phyloP scores from a whole-genome alignment of 2,329 filamentous ascomycete species.

The Epichloe sibirici region DNA sequence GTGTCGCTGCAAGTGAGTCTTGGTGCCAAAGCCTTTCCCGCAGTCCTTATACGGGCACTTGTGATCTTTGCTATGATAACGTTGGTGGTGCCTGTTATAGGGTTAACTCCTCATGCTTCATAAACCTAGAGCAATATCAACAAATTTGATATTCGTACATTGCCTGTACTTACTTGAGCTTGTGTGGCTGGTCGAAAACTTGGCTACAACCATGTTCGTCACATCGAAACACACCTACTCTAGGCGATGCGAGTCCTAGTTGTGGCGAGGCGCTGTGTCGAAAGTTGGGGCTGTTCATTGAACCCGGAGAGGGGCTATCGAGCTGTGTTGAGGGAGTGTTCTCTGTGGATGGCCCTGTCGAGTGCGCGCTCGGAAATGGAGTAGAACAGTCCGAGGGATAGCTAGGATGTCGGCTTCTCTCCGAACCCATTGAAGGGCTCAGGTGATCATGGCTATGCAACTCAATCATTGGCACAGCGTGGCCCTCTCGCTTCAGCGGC shows the following conservation, averaged over 20 bases:
- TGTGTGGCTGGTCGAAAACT: slow-evolving; percentile 45
- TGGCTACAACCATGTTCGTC: slow-evolving; percentile 26
- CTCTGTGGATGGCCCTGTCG: slow-evolving; percentile 28
- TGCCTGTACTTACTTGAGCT: slow-evolving; percentile 36
- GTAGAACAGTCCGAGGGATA: slow-evolving; percentile 31
- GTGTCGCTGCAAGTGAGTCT: slow-evolving; percentile 49
- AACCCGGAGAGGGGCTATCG: slow-evolving; percentile 29
- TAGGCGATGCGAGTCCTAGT: slow-evolving; percentile 17
- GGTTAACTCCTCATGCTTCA: neutral
- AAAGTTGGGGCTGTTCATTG: slow-evolving; percentile 23
- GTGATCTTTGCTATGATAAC: slow-evolving; percentile 49
- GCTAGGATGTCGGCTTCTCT: slow-evolving; percentile 18
- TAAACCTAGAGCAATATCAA: neutral
- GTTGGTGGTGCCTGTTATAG: slow-evolving; percentile 40
- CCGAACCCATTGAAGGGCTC: slow-evolving; percentile 11
- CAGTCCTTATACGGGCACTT: slow-evolving; percentile 41
- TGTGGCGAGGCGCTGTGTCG: slow-evolving; percentile 25
- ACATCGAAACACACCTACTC: slow-evolving; percentile 20
- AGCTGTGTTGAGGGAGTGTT: slow-evolving; percentile 36
- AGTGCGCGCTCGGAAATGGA: slow-evolving; percentile 25
- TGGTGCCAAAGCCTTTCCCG: slow-evolving; percentile 46
- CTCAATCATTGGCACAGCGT: slow-evolving; percentile 14
- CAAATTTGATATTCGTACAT: slow-evolving; percentile 8
- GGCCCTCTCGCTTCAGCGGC: slow-evolving; percentile 10
- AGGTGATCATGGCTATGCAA: slow-evolving; percentile 14